Evolutionary conservation across 768 basidiomycete species (phyloP), one percentile per base, ranked within the genome.

Genomic region (Suillus occidentalis): DNA sequence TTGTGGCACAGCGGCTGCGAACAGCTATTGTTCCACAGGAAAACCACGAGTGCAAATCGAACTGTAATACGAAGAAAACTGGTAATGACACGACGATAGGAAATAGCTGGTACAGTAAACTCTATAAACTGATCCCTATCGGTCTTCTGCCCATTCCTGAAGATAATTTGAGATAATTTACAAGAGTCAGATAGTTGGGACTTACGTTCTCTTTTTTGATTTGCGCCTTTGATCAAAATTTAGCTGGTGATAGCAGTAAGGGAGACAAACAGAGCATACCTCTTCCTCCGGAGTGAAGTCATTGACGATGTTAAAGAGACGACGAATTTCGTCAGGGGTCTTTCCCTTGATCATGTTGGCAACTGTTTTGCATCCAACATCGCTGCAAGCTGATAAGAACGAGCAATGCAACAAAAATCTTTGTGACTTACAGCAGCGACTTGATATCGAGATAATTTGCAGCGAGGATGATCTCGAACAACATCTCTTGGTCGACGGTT

Each of bases 281-380:
- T 99, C 97, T 77, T 99, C 97, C 75, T 99, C 97, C 22, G 97
- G 95, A 5, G 97, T 99, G 75, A 99, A 99, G 80, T 98, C 97
- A 76, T 95, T 95, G 39, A 94, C 92, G 69, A 96, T 95, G 85
- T 97, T 97, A 83, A 95, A 98, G 62, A 99, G 87, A 74, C 98
- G 98, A 65, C 97, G 90, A 70, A 99, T 99, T 81, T 99, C 97
- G 78, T 99, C 97, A 28, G 97, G 97, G 4, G 96, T 97, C 87
- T 99, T 99, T 40, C 97, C 97, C 83, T 99, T 99, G 86, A 99
- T 99, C 97, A 99, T 99, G 85, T 99, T 99, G 16, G 97, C 97
- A 6, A 97, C 96, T 4, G 95, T 97, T 84, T 97, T 97, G 87
- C 96, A 97, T 1, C 96, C 96, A 65, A 97, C 94, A 73, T 97